Base-by-base conservation (phyloP, 352 stramenopile genomes). In the Phytophthora kernoviae region DNA sequence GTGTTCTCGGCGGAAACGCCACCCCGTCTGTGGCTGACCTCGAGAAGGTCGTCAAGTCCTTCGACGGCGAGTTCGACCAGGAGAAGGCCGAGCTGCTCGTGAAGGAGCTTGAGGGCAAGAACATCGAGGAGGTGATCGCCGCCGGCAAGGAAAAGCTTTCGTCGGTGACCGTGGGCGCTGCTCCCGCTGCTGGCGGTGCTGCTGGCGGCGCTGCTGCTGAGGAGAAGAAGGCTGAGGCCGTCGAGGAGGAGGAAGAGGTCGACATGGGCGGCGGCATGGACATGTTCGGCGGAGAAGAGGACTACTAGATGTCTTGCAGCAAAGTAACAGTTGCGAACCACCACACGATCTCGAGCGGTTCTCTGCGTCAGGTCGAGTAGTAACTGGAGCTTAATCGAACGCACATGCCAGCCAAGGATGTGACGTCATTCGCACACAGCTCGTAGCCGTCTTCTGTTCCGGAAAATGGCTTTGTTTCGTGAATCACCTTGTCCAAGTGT, bases 91-190 rank as follows among this genome's bases (percentile, higher is more conserved):
- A 92, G 70, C 66, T 83, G 48, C 79, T 96, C 36, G 50, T 96
- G 40, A 94, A 94, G 79, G 87, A 96, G 73, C 77, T 96, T 50
- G 84, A 93, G 68, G 87, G 85, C 76, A 96, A 96, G 81, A 84
- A 92, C 79, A 79, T 94, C 65, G 75, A 93, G 41, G 87, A 96
- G 70, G 74, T 96, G 59, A 78, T 96, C 68, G 78, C 72, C n/a
- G 85, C 81, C 44, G 87, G 87, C 70, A 90, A 94, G 75, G 77
- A 67, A 18, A 96, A 96, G 81, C 80, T 96, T 60, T 69, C 84
- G 34, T 91, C 76, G 32, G 82, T 96, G 57, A 88, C 83, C 64
- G 71, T 94, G 46, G 83, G 87, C 65, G 79, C 73, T 58, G 71
- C 77, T 41, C 59, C 73, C 14, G 63, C 74, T 50, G 65, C 59